Evolutionary conservation across 2,329 filamentous ascomycete genomes (phyloP).

Genomic region (Talaromyces sp.): DNA sequence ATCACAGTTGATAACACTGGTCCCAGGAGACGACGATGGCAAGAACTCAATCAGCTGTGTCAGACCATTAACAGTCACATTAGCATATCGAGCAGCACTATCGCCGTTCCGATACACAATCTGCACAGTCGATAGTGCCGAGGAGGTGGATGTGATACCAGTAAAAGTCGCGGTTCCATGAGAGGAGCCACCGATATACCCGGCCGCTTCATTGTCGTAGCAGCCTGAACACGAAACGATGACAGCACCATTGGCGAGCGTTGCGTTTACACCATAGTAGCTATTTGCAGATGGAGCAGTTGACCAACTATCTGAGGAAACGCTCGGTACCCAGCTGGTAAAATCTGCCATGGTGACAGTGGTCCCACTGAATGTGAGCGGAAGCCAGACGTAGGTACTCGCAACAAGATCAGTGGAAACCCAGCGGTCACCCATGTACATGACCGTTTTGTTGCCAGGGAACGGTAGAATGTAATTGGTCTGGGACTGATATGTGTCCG

Average conservation of each 20-base stretch:
- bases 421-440: conserved; percentile 69
- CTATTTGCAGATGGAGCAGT: conserved; percentile 4
- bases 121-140: conserved; percentile 50
- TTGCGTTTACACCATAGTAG: conserved; percentile 17
- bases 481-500: conserved; percentile 59
- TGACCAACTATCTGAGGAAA: conserved; percentile 4
- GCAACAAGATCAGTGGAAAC: conserved; percentile 55
- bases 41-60: conserved; percentile 54
- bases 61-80: conserved; percentile 55
- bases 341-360: conserved; percentile 11
- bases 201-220: conserved; percentile 49
- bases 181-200: conserved; percentile 53
- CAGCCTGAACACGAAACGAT: conserved; percentile 51
- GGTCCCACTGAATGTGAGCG: conserved; percentile 36
- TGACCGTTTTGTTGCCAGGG: conserved; percentile 34
- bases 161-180: conserved; percentile 49
- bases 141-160: conserved; percentile 43
- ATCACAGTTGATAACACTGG: background rate
- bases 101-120: conserved; percentile 59
- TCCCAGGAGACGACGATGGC: conserved; percentile 33
- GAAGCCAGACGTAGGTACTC: conserved; percentile 64
- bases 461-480: conserved; percentile 56
- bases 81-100: conserved; percentile 49
- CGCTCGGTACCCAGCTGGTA: conserved; percentile 8
- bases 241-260: conserved; percentile 46